Conservation (phyloP, 106 monocot genomes). For the Acanthochlamys bracteata region DNA sequence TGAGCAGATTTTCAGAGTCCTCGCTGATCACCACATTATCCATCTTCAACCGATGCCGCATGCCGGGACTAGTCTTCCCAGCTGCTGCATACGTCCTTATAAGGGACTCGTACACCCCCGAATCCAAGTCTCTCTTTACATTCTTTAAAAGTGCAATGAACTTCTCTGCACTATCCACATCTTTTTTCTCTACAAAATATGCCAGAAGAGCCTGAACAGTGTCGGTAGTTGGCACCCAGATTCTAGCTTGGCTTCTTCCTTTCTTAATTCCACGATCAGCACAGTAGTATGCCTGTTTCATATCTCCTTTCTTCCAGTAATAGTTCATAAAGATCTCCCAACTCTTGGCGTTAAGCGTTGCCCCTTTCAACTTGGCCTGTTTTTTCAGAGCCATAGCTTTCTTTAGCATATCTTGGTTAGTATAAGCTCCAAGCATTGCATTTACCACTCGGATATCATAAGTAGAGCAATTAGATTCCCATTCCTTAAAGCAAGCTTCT, state of each 20-base stretch:
- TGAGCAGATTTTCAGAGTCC: conserved; percentile 50
- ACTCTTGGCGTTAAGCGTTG: conserved; percentile 67
- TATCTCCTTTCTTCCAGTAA: conserved; percentile 49
- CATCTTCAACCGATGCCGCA: conserved; percentile 73
- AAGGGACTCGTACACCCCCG: conserved; percentile 52
- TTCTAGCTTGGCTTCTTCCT: conserved; percentile 43
- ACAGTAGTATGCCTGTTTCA: conserved; percentile 48
- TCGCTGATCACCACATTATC: conserved; percentile 55
- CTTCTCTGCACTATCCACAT: conserved; percentile 57
- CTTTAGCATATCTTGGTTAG: conserved; percentile 50
- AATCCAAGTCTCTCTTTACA: conserved; percentile 27
- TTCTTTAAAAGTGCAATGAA: conserved; percentile 50
- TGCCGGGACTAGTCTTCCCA: conserved; percentile 52
- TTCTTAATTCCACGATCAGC: conserved; percentile 61
- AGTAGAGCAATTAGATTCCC: conserved; percentile 65
- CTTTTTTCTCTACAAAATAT: conserved; percentile 59
- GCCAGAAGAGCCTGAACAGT: conserved; percentile 40
- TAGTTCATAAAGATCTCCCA: conserved; percentile 95
- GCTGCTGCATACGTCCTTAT: conserved; percentile 56
- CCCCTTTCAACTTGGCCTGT: conserved; percentile 43
- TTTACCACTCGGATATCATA: conserved; percentile 85
- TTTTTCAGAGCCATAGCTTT: conserved; percentile 63
- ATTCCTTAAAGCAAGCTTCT: conserved; percentile 84
- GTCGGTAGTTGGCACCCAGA: conserved; percentile 56
- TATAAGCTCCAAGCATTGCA: conserved; percentile 59